Percentiles rank a stretch among this genome's conserved stretches.
Evolutionary conservation across 768 basidiomycete species (phyloP).

Genomic region (Lentinula lateritia): DNA sequence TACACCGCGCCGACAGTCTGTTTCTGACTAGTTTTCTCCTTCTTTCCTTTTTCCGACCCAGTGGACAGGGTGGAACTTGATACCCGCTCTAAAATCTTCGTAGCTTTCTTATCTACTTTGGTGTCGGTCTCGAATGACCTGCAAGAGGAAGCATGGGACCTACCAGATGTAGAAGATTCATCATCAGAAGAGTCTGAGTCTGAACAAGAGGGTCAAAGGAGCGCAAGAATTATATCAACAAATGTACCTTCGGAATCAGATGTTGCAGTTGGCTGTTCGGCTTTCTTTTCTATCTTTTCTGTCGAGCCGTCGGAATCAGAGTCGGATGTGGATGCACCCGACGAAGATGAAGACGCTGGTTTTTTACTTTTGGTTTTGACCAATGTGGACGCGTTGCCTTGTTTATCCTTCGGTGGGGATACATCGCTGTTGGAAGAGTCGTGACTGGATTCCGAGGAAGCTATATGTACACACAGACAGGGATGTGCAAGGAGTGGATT

Average conservation of each 20-base stretch:
- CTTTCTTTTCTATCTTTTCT: background rate
- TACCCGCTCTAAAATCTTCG: background rate
- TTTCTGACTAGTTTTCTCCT: background rate
- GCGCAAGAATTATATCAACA: background rate
- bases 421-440: background rate
- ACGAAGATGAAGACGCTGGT: background rate
- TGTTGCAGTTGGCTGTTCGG: background rate
- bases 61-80: background rate
- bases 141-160: background rate
- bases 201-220: background rate
- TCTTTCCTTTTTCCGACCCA: background rate
- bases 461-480: background rate
- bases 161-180: background rate
- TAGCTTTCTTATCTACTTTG: background rate
- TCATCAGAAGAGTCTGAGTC: background rate
- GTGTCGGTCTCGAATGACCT: background rate
- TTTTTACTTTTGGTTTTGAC: background rate
- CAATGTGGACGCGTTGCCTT: background rate
- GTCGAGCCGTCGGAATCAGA: slow-evolving; percentile 5
- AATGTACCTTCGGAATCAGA: background rate
- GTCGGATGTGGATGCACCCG: background rate
- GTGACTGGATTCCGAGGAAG: background rate
- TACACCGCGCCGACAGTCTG: background rate
- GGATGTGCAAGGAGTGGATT: background rate
- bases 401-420: background rate